These are phyloP conservation scores for Malus sieversii DNA, from an alignment of 306 rosid genomes.

Conservation along the genomic window DNA sequence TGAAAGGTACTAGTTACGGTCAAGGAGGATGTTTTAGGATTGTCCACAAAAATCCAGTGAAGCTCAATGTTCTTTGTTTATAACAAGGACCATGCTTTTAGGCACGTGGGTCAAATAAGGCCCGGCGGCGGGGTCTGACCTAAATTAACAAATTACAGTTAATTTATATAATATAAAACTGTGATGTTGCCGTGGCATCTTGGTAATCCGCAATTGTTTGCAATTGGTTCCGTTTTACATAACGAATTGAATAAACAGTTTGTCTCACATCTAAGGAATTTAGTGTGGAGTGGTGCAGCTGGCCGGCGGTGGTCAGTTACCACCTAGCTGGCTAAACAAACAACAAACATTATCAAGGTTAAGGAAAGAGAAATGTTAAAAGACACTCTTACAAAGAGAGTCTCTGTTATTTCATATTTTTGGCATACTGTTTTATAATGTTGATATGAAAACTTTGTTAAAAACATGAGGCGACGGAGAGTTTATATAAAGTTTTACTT, in stretches of 20 bases:
- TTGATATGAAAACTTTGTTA: too few relatives aligned
- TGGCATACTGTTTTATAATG: too few relatives aligned
- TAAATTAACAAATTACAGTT: not conserved
- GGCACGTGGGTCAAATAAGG: constrained; percentile 30
- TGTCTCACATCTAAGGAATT: not conserved
- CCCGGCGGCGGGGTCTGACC: constrained; percentile 34
- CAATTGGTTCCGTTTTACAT: not conserved
- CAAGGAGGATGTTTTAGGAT: constrained; percentile 18
- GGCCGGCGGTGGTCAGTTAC: not conserved
- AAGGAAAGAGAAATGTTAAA: too few relatives aligned
- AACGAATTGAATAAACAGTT: not conserved
- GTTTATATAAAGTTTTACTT: too few relatives aligned
- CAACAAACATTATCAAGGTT: not conserved
- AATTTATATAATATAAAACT: not conserved
- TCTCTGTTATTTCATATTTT: too few relatives aligned
- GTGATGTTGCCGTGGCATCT: not conserved
- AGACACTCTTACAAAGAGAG: too few relatives aligned
- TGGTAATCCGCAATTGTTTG: not conserved
- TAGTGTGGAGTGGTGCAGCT: not conserved
- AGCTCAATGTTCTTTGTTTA: not conserved
- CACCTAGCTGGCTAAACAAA: too few relatives aligned
- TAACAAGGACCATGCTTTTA: not conserved
- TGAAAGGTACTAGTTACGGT: constrained; percentile 4
- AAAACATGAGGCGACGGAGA: too few relatives aligned
- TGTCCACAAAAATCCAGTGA: not conserved